A percentile compares a stretch with the other conserved stretches of the same genome.
Conservation (phyloP, 345 rosid genomes). For the Ceriops tagal region DNA sequence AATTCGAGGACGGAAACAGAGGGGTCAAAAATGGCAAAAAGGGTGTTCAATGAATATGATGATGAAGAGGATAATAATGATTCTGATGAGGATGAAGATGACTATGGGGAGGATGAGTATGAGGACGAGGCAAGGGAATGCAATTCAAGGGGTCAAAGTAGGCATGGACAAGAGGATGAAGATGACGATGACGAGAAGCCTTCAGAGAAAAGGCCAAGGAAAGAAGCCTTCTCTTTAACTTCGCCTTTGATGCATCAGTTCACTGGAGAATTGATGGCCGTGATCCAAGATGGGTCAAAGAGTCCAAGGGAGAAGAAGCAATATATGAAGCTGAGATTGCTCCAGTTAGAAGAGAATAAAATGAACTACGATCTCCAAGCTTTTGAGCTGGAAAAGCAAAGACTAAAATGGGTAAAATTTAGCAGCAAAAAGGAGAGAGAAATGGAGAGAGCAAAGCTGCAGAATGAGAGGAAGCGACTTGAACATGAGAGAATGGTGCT, state of each 20-base stretch:
- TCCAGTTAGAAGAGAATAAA: conserved; percentile 74
- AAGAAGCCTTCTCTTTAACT: conserved; percentile 9
- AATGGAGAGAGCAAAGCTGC: conserved; percentile 80
- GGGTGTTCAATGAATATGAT: conserved; percentile 31
- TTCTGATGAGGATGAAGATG: conserved; percentile 22
- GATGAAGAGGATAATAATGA: conserved; percentile 44
- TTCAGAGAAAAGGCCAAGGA: conserved; percentile 38
- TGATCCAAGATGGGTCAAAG: conserved; percentile 51
- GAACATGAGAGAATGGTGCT: conserved; percentile 80
- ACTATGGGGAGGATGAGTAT: conserved; percentile 39
- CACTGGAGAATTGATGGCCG: conserved; percentile 38
- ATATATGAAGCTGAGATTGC: conserved; percentile 54
- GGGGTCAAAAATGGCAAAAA: conserved; percentile 36
- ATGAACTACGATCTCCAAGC: conserved; percentile 58
- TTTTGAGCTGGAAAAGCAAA: conserved; percentile 79
- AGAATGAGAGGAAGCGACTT: conserved; percentile 58
- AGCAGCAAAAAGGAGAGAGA: conserved; percentile 89
- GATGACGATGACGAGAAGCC: conserved; percentile 35
- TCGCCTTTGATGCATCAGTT: conserved; percentile 46
- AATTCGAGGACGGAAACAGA: conserved; percentile 32
- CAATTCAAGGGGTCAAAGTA: conserved; percentile 33
- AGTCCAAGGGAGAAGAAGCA: conserved; percentile 88
- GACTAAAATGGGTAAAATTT: conserved; percentile 88
- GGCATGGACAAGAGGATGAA: conserved; percentile 43
- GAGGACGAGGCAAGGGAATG: conserved; percentile 36